Evolutionary conservation across 495 filamentous ascomycete species (phyloP), one percentile per base, ranked within the genome.

Genomic region (Cladorrhinum samala): DNA sequence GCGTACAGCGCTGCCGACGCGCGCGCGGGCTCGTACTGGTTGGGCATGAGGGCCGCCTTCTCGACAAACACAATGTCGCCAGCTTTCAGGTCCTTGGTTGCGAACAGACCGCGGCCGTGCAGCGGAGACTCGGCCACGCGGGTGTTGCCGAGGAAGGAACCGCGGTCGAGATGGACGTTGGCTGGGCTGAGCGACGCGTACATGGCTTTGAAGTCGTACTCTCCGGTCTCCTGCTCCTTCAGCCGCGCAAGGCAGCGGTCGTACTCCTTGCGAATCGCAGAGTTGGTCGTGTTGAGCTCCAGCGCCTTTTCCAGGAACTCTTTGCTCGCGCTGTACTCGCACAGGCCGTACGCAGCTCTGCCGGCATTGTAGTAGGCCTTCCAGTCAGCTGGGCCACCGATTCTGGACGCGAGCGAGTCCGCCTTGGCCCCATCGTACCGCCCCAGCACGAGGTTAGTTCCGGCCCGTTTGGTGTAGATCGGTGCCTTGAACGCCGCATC

Each of bases 11-110:
- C 66, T 4, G 62, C 69, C 14, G 72, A 69, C 9, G 70, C 61
- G 2, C 68, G 68, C 18, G 67, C 14, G 64, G 56, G 49, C 64
- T 56, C 43, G 48, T 59, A 57, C 57, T 71, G 63, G 55, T 64
- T 62, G 3, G 68, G 65, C 50, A 68, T 64, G 14, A 61, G 59
- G 45, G 80, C 76, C 0, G 78, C 76, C 52, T 83, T 84, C 58
- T 82, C 78, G 25, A 69, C 76, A 16, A 80, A 62, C 0, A 82
- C 61, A 6, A 82, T 51, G 2, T 80, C 77, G 5, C 80, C 80
- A 1, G 71, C 68, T 38, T 68, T 58, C 21, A 84, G 62, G 18
- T 67, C 72, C 9, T 62, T 52, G 4, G 75, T 73, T 0, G 77
- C 72, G 50, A 82, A 83, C 8, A 81, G 54, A 0, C 78, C 77